phyloP scores from a whole-genome alignment of 2,329 filamentous ascomycete genomes.

The Onygenales sp. region DNA sequence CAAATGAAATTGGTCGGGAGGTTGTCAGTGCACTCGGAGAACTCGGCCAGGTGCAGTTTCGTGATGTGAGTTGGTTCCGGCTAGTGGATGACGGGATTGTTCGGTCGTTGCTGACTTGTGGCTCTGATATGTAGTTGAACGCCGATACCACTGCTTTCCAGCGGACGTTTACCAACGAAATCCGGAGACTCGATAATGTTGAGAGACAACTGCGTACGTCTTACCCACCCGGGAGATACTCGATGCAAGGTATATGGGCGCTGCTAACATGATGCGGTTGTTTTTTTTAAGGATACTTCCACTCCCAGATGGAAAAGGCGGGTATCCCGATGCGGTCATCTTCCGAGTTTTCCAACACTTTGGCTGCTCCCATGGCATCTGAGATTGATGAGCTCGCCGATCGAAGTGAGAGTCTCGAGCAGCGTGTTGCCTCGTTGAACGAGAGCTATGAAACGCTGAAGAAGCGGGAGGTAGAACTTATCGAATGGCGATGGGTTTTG shows the following conservation, averaged over 20 bases:
- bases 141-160: constrained; percentile 89
- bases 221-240: neutral
- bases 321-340: constrained; percentile 78
- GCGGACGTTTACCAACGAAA: constrained; percentile 94
- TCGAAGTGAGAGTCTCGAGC: constrained; percentile 83
- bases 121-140: constrained; percentile 58
- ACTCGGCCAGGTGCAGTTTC: constrained; percentile 91
- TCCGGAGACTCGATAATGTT: constrained; percentile 93
- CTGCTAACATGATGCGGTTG: constrained; percentile 3
- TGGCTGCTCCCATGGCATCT: constrained; percentile 78
- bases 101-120: constrained; percentile 11
- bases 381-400: constrained; percentile 96
- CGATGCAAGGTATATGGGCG: constrained; percentile 6
- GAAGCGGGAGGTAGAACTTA: constrained; percentile 92
- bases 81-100: neutral
- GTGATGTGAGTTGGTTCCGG: constrained; percentile 61
- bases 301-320: constrained; percentile 89
- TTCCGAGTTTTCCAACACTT: constrained; percentile 77
- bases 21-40: constrained; percentile 94
- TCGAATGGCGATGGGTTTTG: constrained; percentile 96
- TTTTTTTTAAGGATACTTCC: constrained; percentile 68
- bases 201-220: constrained; percentile 87
- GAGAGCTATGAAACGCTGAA: constrained; percentile 98
- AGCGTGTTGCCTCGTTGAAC: constrained; percentile 82
- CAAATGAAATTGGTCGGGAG: constrained; percentile 96